Base-by-base conservation (phyloP, 768 basidiomycete species). In the Termitomyces sp. region DNA sequence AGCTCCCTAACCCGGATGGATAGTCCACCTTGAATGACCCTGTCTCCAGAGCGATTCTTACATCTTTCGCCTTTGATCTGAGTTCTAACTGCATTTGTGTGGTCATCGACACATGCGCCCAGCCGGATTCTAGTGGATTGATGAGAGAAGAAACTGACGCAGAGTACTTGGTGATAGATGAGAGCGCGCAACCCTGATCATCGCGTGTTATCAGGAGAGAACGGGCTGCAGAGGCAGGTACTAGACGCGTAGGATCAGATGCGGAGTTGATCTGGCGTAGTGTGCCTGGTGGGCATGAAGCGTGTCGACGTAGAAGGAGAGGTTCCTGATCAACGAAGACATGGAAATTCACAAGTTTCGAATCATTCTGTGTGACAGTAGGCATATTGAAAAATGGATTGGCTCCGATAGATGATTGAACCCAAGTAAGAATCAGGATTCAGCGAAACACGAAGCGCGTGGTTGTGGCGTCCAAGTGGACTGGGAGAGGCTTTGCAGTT, bases 241-340 rank as follows among this genome's bases (percentile, higher is more conserved):
- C 10, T 9, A 44, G 47, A 30, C 47, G 54, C 26, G 54, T 55
- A 8, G 54, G 47, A 30, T 55, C 54, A 5, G 54, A 11, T 23
- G 47, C 19, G 19, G 30, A 19, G 38, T 33, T 21, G 23, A 40
- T 11, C 31, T 49, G 47, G 30, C 54, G 54, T 9, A 38, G 46
- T 19, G 28, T 42, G 26, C 49, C 55, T 51, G 55, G 35, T 35
- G 55, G 55, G 42, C 49, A 56, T 3, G 55, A 56, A 12, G 47
- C 48, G 15, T 38, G 55, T 4, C 55, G 40, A 23, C 55, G 55
- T 14, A 50, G 54, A 11, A 21, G 19, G 26, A 37, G 37, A 26
- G 31, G 31, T 35, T n/a, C 53, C 8, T n/a, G 43, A 44, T 44
- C 2, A 17, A 45, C 15, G 10, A 44, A 12, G 31, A 44, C 8